Evolutionary conservation across 2,329 filamentous ascomycete genomes (phyloP).

Genomic region (Colletotrichum endophyticum): DNA sequence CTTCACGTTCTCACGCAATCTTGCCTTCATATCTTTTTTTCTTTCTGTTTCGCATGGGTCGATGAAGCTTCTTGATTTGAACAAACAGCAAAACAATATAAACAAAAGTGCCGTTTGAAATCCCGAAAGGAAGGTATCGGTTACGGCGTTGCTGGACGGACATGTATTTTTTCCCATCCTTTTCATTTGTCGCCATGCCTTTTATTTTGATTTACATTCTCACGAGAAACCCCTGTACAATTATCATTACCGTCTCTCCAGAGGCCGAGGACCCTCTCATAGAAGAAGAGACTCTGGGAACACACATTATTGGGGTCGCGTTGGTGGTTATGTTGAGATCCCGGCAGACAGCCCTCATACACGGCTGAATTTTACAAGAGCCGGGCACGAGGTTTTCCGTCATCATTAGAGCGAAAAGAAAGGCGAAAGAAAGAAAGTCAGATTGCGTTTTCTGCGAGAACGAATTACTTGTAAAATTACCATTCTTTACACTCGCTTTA

Average conservation of each 20-base stretch:
- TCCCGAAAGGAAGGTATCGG: not conserved
- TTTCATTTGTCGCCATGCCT: not conserved
- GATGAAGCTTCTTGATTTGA: not conserved
- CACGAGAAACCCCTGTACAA: conserved; percentile 35
- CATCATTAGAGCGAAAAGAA: not conserved
- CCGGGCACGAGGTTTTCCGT: not conserved
- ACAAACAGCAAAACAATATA: conserved; percentile 17
- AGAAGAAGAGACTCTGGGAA: not conserved
- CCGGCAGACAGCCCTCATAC: not conserved
- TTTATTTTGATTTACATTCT: conserved; percentile 1
- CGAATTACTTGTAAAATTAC: conserved; percentile 28
- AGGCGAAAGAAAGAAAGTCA: not conserved
- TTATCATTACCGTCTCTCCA: conserved; percentile 29
- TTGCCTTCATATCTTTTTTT: not conserved
- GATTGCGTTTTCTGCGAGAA: not conserved
- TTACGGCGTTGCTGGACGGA: not conserved
- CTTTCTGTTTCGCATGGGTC: not conserved
- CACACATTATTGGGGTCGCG: not conserved
- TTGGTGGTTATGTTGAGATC: not conserved
- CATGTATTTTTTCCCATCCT: conserved; percentile 10
- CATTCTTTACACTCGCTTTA: conserved; percentile 33
- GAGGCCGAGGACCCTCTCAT: not conserved
- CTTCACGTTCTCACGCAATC: conserved; percentile 10
- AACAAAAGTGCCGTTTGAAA: conserved; percentile 4
- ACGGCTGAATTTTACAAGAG: not conserved